Base-by-base conservation (phyloP, 768 basidiomycete genomes). In the Panaeolus papilionaceus region DNA sequence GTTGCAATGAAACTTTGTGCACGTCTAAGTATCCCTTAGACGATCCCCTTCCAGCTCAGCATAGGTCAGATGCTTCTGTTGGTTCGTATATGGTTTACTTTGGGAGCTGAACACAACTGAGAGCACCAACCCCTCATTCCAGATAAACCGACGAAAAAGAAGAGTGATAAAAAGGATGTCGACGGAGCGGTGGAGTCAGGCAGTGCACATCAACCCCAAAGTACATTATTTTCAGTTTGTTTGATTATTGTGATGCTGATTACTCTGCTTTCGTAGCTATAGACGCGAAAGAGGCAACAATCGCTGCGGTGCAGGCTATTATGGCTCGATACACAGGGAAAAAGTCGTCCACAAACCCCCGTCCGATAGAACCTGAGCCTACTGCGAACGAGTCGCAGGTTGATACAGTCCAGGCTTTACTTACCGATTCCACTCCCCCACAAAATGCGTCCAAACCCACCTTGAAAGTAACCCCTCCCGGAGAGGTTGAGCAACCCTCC, bases 261-360 rank as follows among this genome's bases (percentile, higher is more conserved):
- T 28, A 58, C 16, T 11, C 14, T 23, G 7, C 54, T 14, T 58
- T 37, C n/a, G 14, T 37, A 58, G 26, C 54, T 58, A 58, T 49
- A 23, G 68, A 64, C 28, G 38, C 40, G 16, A 64, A 65, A 33
- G 67, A 68, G 33, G 66, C 44, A 12, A 68, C 71, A 26, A 63
- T 58, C 40, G 47, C 47, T 26, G 66, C 63, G 8, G 65, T 70
- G 16, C 39, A 51, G 44, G 66, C 66, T 26, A 65, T 72, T 37
- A 11, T 72, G 39, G 64, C 64, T 10, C 44, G 64, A n/a, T 45
- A 47, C 14, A 58, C 4, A 4, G 54, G 54, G 28, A 58, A 58
- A 23, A 37, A 58, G 8, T 16, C 14, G 26, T 4, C 26, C 1
- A 28, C 26, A 28, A 28, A 28, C 26, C 28, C 54, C 20, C 20